Base-by-base conservation (phyloP, 75 land plant genomes). In the Larix kaempferi region DNA sequence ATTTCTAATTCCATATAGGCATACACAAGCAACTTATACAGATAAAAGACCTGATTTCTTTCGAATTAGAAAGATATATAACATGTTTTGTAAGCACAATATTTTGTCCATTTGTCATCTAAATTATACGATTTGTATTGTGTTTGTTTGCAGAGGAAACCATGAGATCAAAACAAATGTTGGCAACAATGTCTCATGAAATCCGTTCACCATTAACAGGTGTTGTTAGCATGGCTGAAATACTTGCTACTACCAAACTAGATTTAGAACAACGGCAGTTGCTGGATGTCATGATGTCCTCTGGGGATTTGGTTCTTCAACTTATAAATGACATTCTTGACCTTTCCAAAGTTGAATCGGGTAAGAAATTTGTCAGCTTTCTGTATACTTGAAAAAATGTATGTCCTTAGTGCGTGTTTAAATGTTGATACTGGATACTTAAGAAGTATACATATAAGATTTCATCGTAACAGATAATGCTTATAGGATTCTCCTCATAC, bases 121-220 rank as follows among this genome's bases (percentile, higher is more conserved):
- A 54, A 52, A 52, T 25, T 56, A 52, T 26, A 26, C 23, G 10
- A 10, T 69, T 19, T 69, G 3, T 69, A 69, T 41, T 39, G 49
- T 41, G n/a, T 54, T 76, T 52, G 26, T 49, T 78, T 84, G 67
- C 84, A 93, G 96, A 93, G 90, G 92, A 92, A 82, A 88, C 97
- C 67, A 90, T 92, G 97, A 78, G 92, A 65, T 94, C 97, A 59
- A 94, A 94, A 74, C 98, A 92, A 74, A 88, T 94, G 89, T 84
- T 94, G 21, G 98, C 98, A 33, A 94, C 95, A 11, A 94, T 94
- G 98, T 92, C 95, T 21, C 98, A 94, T 79, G 98, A 94, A 77
- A 94, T 94, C 23, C 91, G 98, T 63, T 92, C 98, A 66, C 96
- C 96, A 21, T 79, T 94, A 15, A 77, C 92, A 23, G 97, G 97